phyloP scores from a whole-genome alignment of 208 protist species.

The Naegleria fowleri region DNA sequence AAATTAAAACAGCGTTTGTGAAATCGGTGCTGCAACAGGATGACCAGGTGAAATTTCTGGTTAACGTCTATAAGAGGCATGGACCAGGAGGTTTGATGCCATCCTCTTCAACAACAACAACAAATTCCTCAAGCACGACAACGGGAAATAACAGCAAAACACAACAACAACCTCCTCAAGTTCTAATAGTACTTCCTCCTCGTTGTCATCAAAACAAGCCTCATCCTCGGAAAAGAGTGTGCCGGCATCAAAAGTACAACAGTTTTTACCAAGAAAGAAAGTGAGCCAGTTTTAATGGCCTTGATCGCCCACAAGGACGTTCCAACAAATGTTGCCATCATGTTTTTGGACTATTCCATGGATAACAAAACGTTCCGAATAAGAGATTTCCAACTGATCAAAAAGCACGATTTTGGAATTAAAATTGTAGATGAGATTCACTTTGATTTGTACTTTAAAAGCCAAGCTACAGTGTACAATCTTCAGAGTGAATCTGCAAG shows the following conservation, averaged over 20 bases:
- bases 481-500: neutral
- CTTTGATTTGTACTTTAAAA: conserved; percentile 22
- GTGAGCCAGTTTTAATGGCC: neutral
- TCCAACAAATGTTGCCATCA: neutral
- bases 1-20: too few relatives aligned
- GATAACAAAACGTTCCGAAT: neutral
- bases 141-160: too few relatives aligned
- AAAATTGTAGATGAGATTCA: neutral
- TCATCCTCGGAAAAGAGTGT: neutral
- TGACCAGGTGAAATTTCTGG: too few relatives aligned
- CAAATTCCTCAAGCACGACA: too few relatives aligned
- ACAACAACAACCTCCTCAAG: too few relatives aligned
- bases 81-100: too few relatives aligned
- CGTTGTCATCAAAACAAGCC: too few relatives aligned
- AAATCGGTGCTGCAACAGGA: too few relatives aligned
- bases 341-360: neutral
- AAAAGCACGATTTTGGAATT: conserved; percentile 6
- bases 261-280: neutral
- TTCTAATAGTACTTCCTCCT: too few relatives aligned
- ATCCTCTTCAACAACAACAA: too few relatives aligned
- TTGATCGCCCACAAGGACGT: neutral
- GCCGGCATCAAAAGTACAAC: neutral
- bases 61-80: too few relatives aligned
- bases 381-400: neutral
- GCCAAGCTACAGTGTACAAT: neutral